Evolutionary conservation across 177 flowering plant species (phyloP).

Genomic region (Tripterygium wilfordii): DNA sequence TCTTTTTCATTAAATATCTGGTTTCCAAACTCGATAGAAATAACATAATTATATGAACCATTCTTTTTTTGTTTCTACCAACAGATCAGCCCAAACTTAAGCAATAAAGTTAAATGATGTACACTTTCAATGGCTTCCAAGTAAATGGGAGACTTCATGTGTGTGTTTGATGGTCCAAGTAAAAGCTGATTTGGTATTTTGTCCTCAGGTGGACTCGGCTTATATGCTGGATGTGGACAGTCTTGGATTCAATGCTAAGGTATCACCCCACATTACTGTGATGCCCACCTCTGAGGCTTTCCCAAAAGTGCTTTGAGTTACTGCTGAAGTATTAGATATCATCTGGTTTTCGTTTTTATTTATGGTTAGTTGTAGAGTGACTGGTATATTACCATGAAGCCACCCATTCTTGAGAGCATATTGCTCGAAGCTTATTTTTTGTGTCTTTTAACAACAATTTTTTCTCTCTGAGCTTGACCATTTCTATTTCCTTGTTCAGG

Average conservation of each 20-base stretch:
- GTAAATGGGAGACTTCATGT: background rate
- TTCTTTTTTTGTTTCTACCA: too few relatives aligned
- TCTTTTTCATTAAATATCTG: background rate
- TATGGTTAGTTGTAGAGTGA: background rate
- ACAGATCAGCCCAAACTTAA: too few relatives aligned
- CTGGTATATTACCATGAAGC: background rate
- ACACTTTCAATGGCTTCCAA: conserved; percentile 1
- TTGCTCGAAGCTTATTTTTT: too few relatives aligned
- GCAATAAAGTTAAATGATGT: too few relatives aligned
- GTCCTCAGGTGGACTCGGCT: conserved; percentile 83
- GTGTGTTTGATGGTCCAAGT: background rate
- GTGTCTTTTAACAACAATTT: too few relatives aligned
- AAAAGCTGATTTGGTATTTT: background rate
- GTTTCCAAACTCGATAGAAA: background rate
- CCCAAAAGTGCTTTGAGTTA: too few relatives aligned
- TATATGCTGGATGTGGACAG: conserved; percentile 83
- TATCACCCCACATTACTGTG: conserved; percentile 12
- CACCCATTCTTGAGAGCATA: background rate
- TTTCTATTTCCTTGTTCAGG: conserved; percentile 63
- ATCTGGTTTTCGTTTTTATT: background rate
- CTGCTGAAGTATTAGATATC: too few relatives aligned
- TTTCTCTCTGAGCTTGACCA: too few relatives aligned
- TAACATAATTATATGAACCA: too few relatives aligned
- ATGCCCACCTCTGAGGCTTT: too few relatives aligned
- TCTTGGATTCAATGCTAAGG: conserved; percentile 93